Conservation (phyloP, 2,329 filamentous ascomycete species). For the Aspergillus sp. region DNA sequence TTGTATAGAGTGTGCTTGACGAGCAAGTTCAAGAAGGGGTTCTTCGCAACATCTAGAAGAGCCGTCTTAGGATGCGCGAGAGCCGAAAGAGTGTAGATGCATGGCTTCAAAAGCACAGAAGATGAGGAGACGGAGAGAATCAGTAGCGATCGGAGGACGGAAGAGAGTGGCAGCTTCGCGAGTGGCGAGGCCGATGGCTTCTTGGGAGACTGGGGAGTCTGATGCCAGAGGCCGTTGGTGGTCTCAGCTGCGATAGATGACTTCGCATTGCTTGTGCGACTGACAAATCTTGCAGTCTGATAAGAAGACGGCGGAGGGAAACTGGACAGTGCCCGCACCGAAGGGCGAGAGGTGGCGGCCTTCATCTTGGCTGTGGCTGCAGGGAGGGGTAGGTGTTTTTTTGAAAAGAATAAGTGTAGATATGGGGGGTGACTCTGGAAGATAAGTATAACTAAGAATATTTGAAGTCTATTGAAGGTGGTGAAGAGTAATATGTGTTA, state of each 20-base stretch:
- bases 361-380: constrained; percentile 25
- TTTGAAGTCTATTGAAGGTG: neutral
- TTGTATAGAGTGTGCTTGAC: constrained; percentile 53
- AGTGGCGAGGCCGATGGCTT: constrained; percentile 30
- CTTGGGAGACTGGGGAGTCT: constrained; percentile 24
- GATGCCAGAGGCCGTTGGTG: constrained; percentile 23
- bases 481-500: neutral
- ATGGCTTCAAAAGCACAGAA: constrained; percentile 65
- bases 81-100: constrained; percentile 66
- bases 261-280: constrained; percentile 33
- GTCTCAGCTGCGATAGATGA: constrained; percentile 30
- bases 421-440: neutral
- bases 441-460: constrained; percentile 2
- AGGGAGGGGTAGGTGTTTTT: neutral
- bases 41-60: constrained; percentile 50
- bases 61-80: constrained; percentile 48
- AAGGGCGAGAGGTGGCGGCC: constrained; percentile 23
- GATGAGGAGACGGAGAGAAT: constrained; percentile 41
- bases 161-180: constrained; percentile 37
- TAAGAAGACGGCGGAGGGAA: constrained; percentile 7
- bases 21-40: constrained; percentile 46
- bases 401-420: neutral
- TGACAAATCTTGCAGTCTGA: constrained; percentile 27
- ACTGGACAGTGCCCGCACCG: constrained; percentile 23
- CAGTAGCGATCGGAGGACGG: constrained; percentile 38